Base-by-base conservation (phyloP, 2,329 filamentous ascomycete genomes). In the Hypoxylon sp. region DNA sequence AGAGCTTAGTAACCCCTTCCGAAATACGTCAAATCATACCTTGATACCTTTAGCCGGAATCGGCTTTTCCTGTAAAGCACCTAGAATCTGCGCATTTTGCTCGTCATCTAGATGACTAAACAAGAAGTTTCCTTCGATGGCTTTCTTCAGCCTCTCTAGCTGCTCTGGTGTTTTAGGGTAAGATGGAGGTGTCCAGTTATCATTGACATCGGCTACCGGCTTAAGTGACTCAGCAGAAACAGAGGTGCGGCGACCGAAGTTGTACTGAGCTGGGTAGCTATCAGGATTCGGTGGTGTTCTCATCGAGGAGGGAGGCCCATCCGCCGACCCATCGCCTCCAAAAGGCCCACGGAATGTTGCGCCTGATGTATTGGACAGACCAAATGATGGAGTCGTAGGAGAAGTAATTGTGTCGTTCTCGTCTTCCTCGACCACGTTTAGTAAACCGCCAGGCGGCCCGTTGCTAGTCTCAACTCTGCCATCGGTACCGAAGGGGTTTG, bases 141-240 rank as follows among this genome's bases (percentile, higher is more conserved):
- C 92, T 33, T 84, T 86, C 78, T 91, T 91, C 65, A 99, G 85
- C 59, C 96, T 90, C 16, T 84, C 81, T 46, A 96, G 80, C 81
- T 98, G 96, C 12, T 97, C 93, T 0, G 84, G 75, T 0, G 91
- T 88, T 83, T 99, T 99, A 68, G 89, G 87, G 77, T 96, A 93
- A 73, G 87, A 87, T 2, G 96, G 96, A 7, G 96, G 93, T 28
- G 89, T 87, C 94, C 95, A 99, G 79, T 93, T 96, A 78, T 96
- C 93, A 73, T 93, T 90, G 61, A 88, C 88, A 64, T 93, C 90
- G 30, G 91, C 89, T 50, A 90, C 92, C 16, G 96, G 96, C 79
- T 97, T 97, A 75, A 98, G 85, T 1, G 95, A 97, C 80, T 99
- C 96, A 52, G 96, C 96, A 40, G 96, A 98, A 55, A 99, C 96